phyloP scores from a whole-genome alignment of 139 green algal genomes.

The Desmodesmus armatus region DNA sequence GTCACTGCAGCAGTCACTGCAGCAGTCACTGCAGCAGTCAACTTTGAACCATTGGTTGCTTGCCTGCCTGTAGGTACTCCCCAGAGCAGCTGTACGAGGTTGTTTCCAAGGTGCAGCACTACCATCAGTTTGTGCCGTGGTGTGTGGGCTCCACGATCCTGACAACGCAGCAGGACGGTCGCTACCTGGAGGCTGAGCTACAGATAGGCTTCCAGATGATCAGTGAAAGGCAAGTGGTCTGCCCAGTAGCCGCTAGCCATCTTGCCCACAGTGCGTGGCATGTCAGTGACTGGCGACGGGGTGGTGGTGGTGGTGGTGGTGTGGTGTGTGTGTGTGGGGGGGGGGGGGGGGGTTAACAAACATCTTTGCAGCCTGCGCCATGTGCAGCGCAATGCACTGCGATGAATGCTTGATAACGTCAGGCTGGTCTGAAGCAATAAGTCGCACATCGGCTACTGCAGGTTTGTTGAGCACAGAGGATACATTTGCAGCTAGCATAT shows the following conservation, averaged over 20 bases:
- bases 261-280: neutral
- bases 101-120: slow-evolving; percentile 86
- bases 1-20: too few species aligned
- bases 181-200: slow-evolving; percentile 91
- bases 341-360: too few species aligned
- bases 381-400: too few species aligned
- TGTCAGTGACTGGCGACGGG: neutral
- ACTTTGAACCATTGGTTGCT: neutral
- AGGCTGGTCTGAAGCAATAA: neutral
- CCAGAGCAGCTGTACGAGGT: slow-evolving; percentile 88
- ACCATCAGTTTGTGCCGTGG: slow-evolving; percentile 93
- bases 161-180: neutral
- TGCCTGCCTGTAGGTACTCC: slow-evolving; percentile 63
- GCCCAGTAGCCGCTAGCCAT: too few species aligned
- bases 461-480: too few species aligned
- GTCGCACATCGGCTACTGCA: neutral
- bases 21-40: neutral
- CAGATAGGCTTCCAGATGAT: slow-evolving; percentile 91
- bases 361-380: too few species aligned
- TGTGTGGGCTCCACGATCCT: slow-evolving; percentile 77
- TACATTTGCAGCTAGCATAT: too few species aligned
- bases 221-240: slow-evolving; percentile 46
- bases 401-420: neutral
- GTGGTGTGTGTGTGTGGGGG: too few species aligned
- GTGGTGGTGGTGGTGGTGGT: too few species aligned